phyloP scores from a whole-genome alignment of 1,284 basidiomycete species.

The Gymnopus androsaceus region DNA sequence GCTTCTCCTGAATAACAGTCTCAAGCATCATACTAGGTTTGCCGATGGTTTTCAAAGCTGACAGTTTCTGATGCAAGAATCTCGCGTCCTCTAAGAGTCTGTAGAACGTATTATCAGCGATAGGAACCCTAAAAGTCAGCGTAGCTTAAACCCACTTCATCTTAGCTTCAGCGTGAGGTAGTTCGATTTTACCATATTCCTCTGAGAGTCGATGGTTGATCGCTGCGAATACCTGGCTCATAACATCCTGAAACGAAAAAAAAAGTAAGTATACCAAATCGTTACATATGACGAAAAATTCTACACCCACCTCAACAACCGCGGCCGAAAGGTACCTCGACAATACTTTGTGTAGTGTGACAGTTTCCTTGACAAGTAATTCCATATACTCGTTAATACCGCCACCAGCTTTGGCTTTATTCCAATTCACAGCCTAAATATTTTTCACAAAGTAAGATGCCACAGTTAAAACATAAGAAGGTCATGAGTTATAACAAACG shows the following conservation, averaged over 20 bases:
- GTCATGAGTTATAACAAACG: neutral
- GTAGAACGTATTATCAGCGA: slow-evolving; percentile 11
- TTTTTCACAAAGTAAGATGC: slow-evolving; percentile 15
- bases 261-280: slow-evolving; percentile 7
- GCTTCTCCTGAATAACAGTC: slow-evolving; percentile 78
- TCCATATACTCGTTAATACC: slow-evolving; percentile 85
- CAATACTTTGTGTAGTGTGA: slow-evolving; percentile 94
- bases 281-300: slow-evolving; percentile 5
- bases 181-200: slow-evolving; percentile 79
- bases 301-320: slow-evolving; percentile 73
- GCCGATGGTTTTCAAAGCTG: slow-evolving; percentile 67
- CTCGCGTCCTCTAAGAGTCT: slow-evolving; percentile 81
- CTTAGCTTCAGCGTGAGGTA: slow-evolving; percentile 82
- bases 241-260: slow-evolving; percentile 64
- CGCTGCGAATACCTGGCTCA: slow-evolving; percentile 90
- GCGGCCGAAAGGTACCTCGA: slow-evolving; percentile 82
- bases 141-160: slow-evolving; percentile 55
- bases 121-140: neutral
- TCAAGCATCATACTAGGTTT: slow-evolving; percentile 77
- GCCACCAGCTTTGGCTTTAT: slow-evolving; percentile 52
- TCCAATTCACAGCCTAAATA: slow-evolving; percentile 75
- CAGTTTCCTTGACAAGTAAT: slow-evolving; percentile 91
- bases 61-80: slow-evolving; percentile 73
- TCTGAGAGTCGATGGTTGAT: slow-evolving; percentile 88
- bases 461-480: slow-evolving; percentile 2